phyloP scores from a whole-genome alignment of 192 early-diverging fungal species.

The Dissophora globulifera region DNA sequence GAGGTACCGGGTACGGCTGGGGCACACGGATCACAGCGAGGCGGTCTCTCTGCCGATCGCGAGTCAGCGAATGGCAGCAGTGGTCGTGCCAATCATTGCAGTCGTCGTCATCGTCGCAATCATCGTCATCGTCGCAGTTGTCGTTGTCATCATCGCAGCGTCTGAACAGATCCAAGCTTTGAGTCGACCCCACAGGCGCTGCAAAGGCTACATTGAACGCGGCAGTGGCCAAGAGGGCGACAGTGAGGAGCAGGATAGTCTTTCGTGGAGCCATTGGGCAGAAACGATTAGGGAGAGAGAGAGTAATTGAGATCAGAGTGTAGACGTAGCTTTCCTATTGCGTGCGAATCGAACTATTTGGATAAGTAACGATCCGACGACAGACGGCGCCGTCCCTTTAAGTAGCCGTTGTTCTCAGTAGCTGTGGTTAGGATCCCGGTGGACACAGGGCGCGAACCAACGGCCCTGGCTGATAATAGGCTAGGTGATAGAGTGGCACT shows the following conservation, averaged over 20 bases:
- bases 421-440: too few relatives aligned
- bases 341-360: too few relatives aligned
- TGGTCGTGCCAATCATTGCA: not conserved
- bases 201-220: constrained; percentile 26
- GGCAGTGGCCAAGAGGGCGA: constrained; percentile 9
- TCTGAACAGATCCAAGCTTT: not conserved
- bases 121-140: not conserved
- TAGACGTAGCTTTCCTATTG: too few relatives aligned
- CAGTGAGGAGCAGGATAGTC: constrained; percentile 37
- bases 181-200: constrained; percentile 8
- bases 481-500: too few relatives aligned
- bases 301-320: too few relatives aligned
- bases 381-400: too few relatives aligned
- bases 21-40: constrained; percentile 10
- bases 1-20: constrained; percentile 17
- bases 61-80: too few relatives aligned
- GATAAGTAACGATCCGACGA: too few relatives aligned
- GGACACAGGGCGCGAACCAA: too few relatives aligned
- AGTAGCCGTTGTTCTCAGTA: too few relatives aligned
- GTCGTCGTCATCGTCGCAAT: not conserved
- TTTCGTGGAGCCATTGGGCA: constrained; percentile 20
- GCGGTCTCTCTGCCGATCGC: not conserved
- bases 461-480: too few relatives aligned
- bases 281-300: too few relatives aligned
- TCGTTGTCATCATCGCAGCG: not conserved